Evolutionary conservation across 306 rosid genomes (phyloP), one percentile per base, ranked within the genome.

Genomic region (Arachis stenosperma): DNA sequence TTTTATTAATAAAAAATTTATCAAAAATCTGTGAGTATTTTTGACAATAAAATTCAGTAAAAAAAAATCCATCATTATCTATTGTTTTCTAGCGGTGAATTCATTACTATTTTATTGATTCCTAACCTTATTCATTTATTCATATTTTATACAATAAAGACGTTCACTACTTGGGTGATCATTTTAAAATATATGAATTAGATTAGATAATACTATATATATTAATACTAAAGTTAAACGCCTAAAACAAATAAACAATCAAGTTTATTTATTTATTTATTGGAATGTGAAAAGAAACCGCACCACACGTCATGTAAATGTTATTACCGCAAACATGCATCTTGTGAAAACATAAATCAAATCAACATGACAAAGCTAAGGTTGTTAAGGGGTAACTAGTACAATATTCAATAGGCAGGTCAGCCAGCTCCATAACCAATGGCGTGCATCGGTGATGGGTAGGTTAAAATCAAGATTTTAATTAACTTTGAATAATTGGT

Each of bases 301-400:
- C 39, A n/a, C 50, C 79, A 17, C 27, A 42, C 11, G 33, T 77
- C 71, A 77, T 71, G 65, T 47, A 70, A 61, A 77, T 52, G 30
- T 69, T 29, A 61, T 77, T 61, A 53, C 42, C 36, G 15, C 14
- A 56, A 65, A 71, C 73, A 64, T 53, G 73, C 77, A 64, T 64
- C 77, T 55, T 71, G 82, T 78, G 77, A 78, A 71, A 71, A 64
- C 69, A 65, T 65, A 57, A 73, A 58, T 63, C 58, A 27, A 63
- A 17, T 51, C 55, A 52, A 74, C 36, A 41, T 33, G 37, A 43
- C 52, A 63, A 33, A 10, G 59, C 52, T 51, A 33, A 10, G 59
- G 48, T 37, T 73, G 67, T 67, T 72, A 47, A 68, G 67, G 56
- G 74, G 62, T 67, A 61, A 62, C n/a, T 43, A 6, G 4, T 33